Base-by-base conservation (phyloP, 2,329 filamentous ascomycete genomes). In the Chaetothyriales sp. region DNA sequence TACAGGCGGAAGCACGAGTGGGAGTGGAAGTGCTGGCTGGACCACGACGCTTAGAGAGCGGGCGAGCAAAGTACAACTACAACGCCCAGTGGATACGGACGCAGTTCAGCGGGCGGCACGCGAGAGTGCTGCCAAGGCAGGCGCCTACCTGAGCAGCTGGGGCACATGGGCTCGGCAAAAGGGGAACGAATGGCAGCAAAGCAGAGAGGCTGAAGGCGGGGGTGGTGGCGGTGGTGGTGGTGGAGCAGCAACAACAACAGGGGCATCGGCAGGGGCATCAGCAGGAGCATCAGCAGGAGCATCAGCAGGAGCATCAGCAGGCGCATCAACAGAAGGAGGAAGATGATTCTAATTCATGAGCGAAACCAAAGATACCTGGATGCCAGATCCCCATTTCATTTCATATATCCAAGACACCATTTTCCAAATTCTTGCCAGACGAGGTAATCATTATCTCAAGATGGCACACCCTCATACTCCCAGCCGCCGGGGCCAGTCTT, bases 381-480 rank as follows among this genome's bases (percentile, higher is more conserved):
- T 39, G 32, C 32, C 10, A 39, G 4, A 39, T 39, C 8, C 9
- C 7, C 12, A 15, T 15, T n/a, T n/a, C n/a, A n/a, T n/a, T n/a
- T n/a, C 32, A 25, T 25, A 25, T 25, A 6, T 25, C 3, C 22
- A 25, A 25, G 22, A 25, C 22, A 25, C 22, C 22, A n/a, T n/a
- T n/a, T 25, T 25, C 22, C 22, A n/a, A n/a, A 25, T 25, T 25
- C 22, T 25, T 6, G 3, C 22, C 22, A 12, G 7, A 32, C 7
- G 10, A 32, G 28, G 8, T 2, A 32, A 15, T 39, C 10, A n/a
- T n/a, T 15, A 45, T 47, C 15, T 47, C 53, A 72, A 3, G 69
- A 71, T 18, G 80, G 80, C 48, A 84, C 79, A 15, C 81, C 81
- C 61, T 84, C 81, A 66, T 84, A 83, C 59, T 82, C 77, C 74